Evolutionary conservation across 345 rosid genomes (phyloP).

Genomic region (Cardamine occulta): DNA sequence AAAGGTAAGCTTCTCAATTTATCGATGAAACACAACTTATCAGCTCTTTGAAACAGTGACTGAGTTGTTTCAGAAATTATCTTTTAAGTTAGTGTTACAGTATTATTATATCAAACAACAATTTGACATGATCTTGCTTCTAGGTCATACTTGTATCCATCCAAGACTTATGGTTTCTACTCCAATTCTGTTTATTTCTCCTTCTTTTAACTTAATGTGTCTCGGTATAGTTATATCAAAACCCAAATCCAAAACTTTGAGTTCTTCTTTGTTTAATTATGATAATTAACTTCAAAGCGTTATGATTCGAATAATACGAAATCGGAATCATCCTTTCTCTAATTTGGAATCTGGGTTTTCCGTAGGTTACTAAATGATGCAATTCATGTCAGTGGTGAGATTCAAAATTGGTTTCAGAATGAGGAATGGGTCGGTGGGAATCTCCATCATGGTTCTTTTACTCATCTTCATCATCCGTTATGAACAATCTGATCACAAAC

Average conservation of each 20-base stretch:
- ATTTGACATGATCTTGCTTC: conserved; percentile 17
- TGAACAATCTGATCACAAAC: conserved; percentile 55
- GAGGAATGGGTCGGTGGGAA: conserved; percentile 88
- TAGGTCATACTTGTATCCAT: conserved; percentile 18
- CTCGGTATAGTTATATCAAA: neutral
- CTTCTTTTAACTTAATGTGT: neutral
- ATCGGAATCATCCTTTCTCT: no score
- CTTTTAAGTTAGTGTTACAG: neutral
- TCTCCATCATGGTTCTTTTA: conserved; percentile 59
- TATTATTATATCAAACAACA: neutral
- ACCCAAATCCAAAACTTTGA: neutral
- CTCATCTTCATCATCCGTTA: conserved; percentile 58
- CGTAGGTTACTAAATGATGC: conserved; percentile 7
- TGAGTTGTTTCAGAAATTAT: neutral
- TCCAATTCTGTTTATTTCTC: conserved; percentile 8
- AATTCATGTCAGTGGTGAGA: conserved; percentile 32
- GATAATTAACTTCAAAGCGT: neutral
- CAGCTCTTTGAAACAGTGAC: conserved; percentile 1
- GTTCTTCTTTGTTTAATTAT: neutral
- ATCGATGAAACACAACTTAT: neutral
- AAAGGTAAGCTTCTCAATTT: conserved; percentile 21
- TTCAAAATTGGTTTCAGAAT: conserved; percentile 48
- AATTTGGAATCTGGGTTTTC: neutral
- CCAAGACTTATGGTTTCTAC: conserved; percentile 6
- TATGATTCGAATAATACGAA: neutral